Evolutionary conservation across 345 rosid species (phyloP), one percentile per base, ranked within the genome.

Genomic region (Eucalyptus brandiana): DNA sequence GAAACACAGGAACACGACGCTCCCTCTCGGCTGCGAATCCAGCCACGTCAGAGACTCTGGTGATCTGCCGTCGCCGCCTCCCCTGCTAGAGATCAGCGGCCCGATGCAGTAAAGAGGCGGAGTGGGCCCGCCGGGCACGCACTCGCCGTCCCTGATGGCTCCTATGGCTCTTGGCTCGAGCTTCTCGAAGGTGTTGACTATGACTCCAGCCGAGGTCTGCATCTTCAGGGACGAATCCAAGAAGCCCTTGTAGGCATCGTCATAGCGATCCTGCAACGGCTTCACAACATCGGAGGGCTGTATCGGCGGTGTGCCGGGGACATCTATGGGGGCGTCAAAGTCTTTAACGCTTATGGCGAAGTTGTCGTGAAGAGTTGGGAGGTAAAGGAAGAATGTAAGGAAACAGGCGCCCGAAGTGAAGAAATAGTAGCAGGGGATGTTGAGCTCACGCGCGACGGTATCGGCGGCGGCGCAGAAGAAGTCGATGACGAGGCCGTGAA

Each of bases 1-100:
- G 56, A 95, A 96, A 90, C 96, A 94, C 4, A 96, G 88, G 86
- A 93, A 95, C 50, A 95, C 95, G 5, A 95, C 95, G 69, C 93
- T 94, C 56, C 86, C 87, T n/a, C 89, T 90, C 13, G 96, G 96
- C 87, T 96, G 96, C 26, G 88, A 62, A 86, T 95, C 93, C 1
- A 95, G 92, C 97, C 96, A 95, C 6, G 48, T 86, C 21, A 95
- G n/a, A 88, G 94, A 92, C 37, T 90, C 94, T 1, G 58, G 91
- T n/a, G 13, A 12, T 10, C 65, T 86, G 9, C 32, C 88, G 51
- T 49, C 76, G 14, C 51, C 54, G 30, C 72, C 87, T 40, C 89
- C 86, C 65, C 3, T 60, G 19, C 45, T 28, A 17, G 87, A 89
- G 32, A 94, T 91, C 89, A 96, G 67, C 11, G 96, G 97, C 18